phyloP scores from a whole-genome alignment of 1,139 yeast species.

The Nakaseomyces bracarensis region DNA sequence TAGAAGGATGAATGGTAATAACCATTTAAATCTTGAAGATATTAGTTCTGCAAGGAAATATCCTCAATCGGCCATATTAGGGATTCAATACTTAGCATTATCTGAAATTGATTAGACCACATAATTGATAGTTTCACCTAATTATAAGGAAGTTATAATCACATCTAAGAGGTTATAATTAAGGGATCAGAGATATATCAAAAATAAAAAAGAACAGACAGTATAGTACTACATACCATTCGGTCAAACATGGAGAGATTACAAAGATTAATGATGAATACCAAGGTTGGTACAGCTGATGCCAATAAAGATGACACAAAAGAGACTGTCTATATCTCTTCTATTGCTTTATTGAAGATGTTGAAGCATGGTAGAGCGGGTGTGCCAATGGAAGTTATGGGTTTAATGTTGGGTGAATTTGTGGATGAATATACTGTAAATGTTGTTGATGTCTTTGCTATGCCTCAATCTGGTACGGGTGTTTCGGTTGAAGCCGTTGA shows the following conservation, averaged over 20 bases:
- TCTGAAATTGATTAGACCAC: no score
- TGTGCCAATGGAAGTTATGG: constrained; percentile 99
- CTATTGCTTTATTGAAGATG: constrained; percentile 92
- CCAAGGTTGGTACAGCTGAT: constrained; percentile 51
- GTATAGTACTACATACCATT: no score
- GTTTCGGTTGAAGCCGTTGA: constrained; percentile 99
- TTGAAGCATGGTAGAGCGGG: constrained; percentile 98
- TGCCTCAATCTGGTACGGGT: constrained; percentile 99
- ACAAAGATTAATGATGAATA: constrained; percentile 56
- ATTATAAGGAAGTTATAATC: no score
- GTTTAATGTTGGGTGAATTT: constrained; percentile 96
- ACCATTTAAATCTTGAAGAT: no score
- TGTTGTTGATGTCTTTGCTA: constrained; percentile 95
- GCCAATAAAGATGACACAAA: constrained; percentile 82
- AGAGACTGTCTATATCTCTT: constrained; percentile 93
- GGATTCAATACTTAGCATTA: no score
- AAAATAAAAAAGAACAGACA: no score
- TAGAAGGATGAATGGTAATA: no score
- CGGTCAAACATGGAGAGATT: constrained; percentile 81
- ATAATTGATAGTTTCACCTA: no score
- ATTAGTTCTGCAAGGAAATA: no score
- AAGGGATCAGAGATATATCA: no score
- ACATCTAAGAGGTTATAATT: background rate
- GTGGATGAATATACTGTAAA: constrained; percentile 96
- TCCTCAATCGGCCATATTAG: no score